Conservation (phyloP, 208 protist genomes). For the Wallacemonas sp. region DNA sequence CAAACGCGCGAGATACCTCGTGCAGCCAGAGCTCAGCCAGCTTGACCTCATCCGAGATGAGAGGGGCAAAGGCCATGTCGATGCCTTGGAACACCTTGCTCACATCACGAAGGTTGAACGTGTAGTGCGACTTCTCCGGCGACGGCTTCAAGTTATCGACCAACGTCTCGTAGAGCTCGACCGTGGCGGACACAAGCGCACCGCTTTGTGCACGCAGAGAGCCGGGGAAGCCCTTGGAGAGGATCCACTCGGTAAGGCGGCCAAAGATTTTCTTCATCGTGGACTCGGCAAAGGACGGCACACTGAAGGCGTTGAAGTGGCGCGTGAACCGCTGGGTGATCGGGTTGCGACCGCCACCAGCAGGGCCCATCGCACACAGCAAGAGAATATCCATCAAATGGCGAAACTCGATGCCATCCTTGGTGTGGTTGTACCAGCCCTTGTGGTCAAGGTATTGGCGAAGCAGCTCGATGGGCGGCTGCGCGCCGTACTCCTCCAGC, state of each 20-base stretch:
- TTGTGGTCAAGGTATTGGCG: constrained; percentile 96
- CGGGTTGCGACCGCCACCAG: constrained; percentile 94
- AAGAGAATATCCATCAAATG: constrained; percentile 91
- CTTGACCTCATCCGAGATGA: constrained; percentile 68
- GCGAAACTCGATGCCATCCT: constrained; percentile 88
- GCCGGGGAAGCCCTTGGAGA: constrained; percentile 72
- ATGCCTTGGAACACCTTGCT: constrained; percentile 95
- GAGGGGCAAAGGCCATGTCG: constrained; percentile 68
- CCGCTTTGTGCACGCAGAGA: constrained; percentile 46
- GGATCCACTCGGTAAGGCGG: constrained; percentile 90
- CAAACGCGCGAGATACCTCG: constrained; percentile 95
- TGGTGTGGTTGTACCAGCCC: constrained; percentile 96
- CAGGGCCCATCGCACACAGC: constrained; percentile 94
- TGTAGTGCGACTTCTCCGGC: constrained; percentile 98
- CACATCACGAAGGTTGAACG: constrained; percentile 98
- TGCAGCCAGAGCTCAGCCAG: constrained; percentile 93
- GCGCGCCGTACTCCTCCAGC: constrained; percentile 95
- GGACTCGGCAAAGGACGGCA: constrained; percentile 89
- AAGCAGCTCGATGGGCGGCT: constrained; percentile 96
- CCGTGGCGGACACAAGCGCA: constrained; percentile 84
- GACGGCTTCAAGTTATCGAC: constrained; percentile 94
- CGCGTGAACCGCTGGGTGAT: constrained; percentile 94
- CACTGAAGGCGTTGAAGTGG: constrained; percentile 94
- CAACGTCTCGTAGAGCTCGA: constrained; percentile 94
- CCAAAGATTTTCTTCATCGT: constrained; percentile 94